A percentile compares a stretch with the other conserved stretches of the same genome.
phyloP scores from a whole-genome alignment of 2,329 filamentous ascomycete species.

The Botrytis hyacinthi region DNA sequence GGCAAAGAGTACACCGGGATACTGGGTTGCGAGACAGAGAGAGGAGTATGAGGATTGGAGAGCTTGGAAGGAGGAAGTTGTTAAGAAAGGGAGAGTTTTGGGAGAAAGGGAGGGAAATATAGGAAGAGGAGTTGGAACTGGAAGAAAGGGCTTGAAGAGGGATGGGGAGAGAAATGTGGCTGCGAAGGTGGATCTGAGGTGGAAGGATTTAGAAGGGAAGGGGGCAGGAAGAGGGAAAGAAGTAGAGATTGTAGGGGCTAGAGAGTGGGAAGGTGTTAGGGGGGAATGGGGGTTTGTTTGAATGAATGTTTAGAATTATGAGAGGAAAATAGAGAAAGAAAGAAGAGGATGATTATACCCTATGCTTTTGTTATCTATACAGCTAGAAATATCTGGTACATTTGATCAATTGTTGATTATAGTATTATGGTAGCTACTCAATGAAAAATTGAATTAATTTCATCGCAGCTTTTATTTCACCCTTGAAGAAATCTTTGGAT shows the following conservation, averaged over 20 bases:
- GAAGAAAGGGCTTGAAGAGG: slow-evolving; percentile 22
- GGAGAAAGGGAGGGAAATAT: slow-evolving; percentile 32
- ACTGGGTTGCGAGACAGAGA: slow-evolving; percentile 61
- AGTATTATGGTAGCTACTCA: not conserved
- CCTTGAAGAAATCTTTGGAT: not conserved
- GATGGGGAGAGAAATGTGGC: slow-evolving; percentile 24
- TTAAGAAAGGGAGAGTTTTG: slow-evolving; percentile 51
- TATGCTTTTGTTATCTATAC: not conserved
- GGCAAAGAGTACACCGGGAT: slow-evolving; percentile 61
- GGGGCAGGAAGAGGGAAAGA: slow-evolving; percentile 29
- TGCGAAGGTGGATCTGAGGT: slow-evolving; percentile 33
- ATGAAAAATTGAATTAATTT: not conserved
- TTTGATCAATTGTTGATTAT: not conserved
- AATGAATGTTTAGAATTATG: slow-evolving; percentile 7
- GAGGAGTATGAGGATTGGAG: slow-evolving; percentile 65
- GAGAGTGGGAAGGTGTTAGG: slow-evolving; percentile 37
- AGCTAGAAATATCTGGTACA: not conserved
- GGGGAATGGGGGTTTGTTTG: slow-evolving; percentile 37
- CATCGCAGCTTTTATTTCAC: not conserved
- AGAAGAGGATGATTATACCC: slow-evolving; percentile 11
- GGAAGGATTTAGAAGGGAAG: slow-evolving; percentile 34
- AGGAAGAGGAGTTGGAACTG: slow-evolving; percentile 24
- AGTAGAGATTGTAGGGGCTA: slow-evolving; percentile 36
- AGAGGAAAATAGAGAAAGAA: not conserved
- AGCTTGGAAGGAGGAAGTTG: slow-evolving; percentile 55